Evolutionary conservation across 1,284 basidiomycete genomes (phyloP), one percentile per base, ranked within the genome.

Genomic region (Pseudozyma sp.): DNA sequence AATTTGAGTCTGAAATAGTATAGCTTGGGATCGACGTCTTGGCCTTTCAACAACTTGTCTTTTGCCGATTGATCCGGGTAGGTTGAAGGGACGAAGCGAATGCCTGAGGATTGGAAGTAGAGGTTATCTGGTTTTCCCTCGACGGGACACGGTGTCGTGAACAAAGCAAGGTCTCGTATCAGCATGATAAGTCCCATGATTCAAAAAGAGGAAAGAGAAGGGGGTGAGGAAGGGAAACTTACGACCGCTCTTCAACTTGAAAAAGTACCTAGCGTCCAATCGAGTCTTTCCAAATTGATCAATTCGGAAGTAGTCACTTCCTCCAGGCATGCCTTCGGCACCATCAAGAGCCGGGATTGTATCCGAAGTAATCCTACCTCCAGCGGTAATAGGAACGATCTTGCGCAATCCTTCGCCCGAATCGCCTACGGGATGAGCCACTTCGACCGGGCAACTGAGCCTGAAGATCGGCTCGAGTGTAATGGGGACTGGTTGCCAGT

Each of bases 1-100:
- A 73, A 42, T 31, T 65, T 69, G 19, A 73, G 38, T 1, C 70
- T 21, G 34, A 73, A 73, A 25, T 73, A 73, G 66, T 69, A 73
- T 0, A 35, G 35, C 6, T 34, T 54, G 0, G 66, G 70, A 55
- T 73, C 65, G 42, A 73, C 44, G 12, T 61, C 50, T n/a, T 73
- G 25, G 0, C 70, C 70, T 1, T 38, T 35, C 0, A 68, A n/a
- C 11, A 73, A n/a, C 19, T 21, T 19, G 12, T 56, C 44, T 19
- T 59, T 58, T 19, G 65, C 70, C 1, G 36, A 18, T 40, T 68
- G 64, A 16, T 69, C 61, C 7, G 53, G 47, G 34, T 69, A 69
- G 11, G 21, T 53, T 3, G 40, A 34, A 0, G 71, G 66, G 0
- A 74, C 71, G 43, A 58, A 57, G 2, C 71, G 47, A 7, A 74